A percentile compares a stretch with the other conserved stretches of the same genome.
These are phyloP conservation scores for Pichia insulana DNA, from an alignment of 805 yeast genomes.

Conservation along the genomic window DNA sequence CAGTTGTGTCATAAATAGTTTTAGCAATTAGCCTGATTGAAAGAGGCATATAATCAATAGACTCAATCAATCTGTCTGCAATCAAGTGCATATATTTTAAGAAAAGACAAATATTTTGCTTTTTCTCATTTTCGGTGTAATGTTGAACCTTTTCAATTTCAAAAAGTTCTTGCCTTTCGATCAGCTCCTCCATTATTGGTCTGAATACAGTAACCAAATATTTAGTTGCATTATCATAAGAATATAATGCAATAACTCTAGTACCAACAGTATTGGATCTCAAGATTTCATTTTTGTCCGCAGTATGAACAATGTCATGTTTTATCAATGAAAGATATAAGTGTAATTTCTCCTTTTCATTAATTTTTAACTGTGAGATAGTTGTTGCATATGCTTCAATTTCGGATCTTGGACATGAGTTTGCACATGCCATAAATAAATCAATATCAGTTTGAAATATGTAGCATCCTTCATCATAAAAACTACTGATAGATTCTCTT, in stretches of 20 bases:
- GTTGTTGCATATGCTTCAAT: conserved; percentile 65
- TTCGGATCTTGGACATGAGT: conserved; percentile 57
- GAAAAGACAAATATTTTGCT: conserved; percentile 38
- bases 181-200: conserved; percentile 49
- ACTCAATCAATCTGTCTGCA: conserved; percentile 49
- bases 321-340: conserved; percentile 47
- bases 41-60: conserved; percentile 53
- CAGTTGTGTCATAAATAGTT: conserved; percentile 49
- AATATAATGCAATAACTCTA: conserved; percentile 60
- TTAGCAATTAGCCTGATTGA: conserved; percentile 67
- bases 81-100: conserved; percentile 46
- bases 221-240: conserved; percentile 54
- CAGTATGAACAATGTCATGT: conserved; percentile 53
- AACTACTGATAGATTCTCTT: conserved; percentile 5
- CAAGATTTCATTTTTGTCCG: conserved; percentile 62
- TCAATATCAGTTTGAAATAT: conserved; percentile 28
- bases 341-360: conserved; percentile 29
- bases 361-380: conserved; percentile 44
- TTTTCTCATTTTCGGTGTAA: conserved; percentile 30
- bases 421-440: conserved; percentile 44
- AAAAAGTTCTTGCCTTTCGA: conserved; percentile 40
- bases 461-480: conserved; percentile 10
- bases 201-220: conserved; percentile 46
- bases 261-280: conserved; percentile 81
- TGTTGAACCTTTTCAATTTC: conserved; percentile 36